These are phyloP conservation scores for Wickerhamomyces sp. DNA, from an alignment of 1,139 yeast species.

Conservation along the genomic window DNA sequence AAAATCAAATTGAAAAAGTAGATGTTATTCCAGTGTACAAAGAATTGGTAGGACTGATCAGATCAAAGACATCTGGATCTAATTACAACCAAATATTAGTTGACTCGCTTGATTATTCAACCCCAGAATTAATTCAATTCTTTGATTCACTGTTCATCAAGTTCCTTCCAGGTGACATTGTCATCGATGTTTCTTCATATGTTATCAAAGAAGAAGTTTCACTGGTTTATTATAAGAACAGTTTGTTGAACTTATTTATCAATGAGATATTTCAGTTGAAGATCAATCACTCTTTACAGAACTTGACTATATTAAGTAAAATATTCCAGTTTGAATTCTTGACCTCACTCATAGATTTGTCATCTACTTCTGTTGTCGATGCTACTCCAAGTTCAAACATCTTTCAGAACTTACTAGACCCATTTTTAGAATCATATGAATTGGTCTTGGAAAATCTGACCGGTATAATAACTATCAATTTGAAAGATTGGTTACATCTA, in stretches of 20 bases:
- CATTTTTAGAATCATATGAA: constrained; percentile 21
- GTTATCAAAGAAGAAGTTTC: constrained; percentile 15
- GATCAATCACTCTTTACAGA: constrained; percentile 1
- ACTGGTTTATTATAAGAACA: constrained; percentile 19
- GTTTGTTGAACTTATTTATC: constrained; percentile 16
- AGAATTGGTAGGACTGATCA: constrained; percentile 5
- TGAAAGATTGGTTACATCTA: constrained; percentile 18
- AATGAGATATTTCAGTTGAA: constrained; percentile 14
- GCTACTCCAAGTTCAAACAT: not conserved
- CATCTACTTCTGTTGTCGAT: not conserved
- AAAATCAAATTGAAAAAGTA: constrained; percentile 4
- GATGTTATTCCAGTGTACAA: constrained; percentile 8
- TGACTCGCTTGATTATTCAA: not conserved
- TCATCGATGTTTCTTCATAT: constrained; percentile 1
- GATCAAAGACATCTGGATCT: constrained; percentile 1
- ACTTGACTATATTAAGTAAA: constrained; percentile 8
- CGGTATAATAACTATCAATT: constrained; percentile 10
- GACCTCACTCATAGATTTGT: constrained; percentile 10
- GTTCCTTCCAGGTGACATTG: constrained; percentile 10
- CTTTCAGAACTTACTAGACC: constrained; percentile 12
- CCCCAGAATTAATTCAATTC: not conserved
- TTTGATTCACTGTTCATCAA: constrained; percentile 6
- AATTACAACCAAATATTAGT: constrained; percentile 1
- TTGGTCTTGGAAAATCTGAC: constrained; percentile 11
- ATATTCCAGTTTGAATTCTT: constrained; percentile 18